A percentile compares a stretch with the other conserved stretches of the same genome.
These are phyloP conservation scores for Ascochyta koolunga DNA, from an alignment of 2,329 filamentous ascomycete genomes.

Conservation along the genomic window DNA sequence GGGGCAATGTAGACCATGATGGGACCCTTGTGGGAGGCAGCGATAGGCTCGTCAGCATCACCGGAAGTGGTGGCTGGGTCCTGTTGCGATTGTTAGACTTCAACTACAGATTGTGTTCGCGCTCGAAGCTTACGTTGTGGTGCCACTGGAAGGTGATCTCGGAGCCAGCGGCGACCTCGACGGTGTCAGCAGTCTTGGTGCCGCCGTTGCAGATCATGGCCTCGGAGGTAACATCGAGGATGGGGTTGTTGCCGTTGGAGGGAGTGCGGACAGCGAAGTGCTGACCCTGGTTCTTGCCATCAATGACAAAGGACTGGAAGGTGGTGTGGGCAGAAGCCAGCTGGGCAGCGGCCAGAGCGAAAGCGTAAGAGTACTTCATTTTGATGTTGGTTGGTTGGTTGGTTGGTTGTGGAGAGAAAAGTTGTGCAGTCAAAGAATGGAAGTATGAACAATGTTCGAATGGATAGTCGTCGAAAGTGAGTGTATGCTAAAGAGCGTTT, in stretches of 20 bases:
- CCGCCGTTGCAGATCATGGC: conserved; percentile 48
- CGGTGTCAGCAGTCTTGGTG: conserved; percentile 44
- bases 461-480: conserved; percentile 35
- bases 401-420: conserved; percentile 21
- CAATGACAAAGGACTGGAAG: conserved; percentile 52
- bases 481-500: conserved; percentile 38
- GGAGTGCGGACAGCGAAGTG: conserved; percentile 54
- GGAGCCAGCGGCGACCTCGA: conserved; percentile 56
- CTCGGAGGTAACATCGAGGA: conserved; percentile 44
- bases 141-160: conserved; percentile 57
- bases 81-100: neutral
- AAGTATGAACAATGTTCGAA: conserved; percentile 32
- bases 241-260: conserved; percentile 47
- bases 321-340: conserved; percentile 46
- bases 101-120: conserved; percentile 1
- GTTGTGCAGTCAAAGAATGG: conserved; percentile 30
- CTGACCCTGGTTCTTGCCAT: conserved; percentile 37
- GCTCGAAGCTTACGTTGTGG: conserved; percentile 50
- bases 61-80: conserved; percentile 15
- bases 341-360: conserved; percentile 42
- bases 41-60: conserved; percentile 59
- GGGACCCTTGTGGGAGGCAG: conserved; percentile 59
- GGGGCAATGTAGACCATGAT: conserved; percentile 60
- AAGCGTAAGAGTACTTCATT: conserved; percentile 42
- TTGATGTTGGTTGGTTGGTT: conserved; percentile 31